Base-by-base conservation (phyloP, 2,329 filamentous ascomycete species). In the Penicillium sp. region DNA sequence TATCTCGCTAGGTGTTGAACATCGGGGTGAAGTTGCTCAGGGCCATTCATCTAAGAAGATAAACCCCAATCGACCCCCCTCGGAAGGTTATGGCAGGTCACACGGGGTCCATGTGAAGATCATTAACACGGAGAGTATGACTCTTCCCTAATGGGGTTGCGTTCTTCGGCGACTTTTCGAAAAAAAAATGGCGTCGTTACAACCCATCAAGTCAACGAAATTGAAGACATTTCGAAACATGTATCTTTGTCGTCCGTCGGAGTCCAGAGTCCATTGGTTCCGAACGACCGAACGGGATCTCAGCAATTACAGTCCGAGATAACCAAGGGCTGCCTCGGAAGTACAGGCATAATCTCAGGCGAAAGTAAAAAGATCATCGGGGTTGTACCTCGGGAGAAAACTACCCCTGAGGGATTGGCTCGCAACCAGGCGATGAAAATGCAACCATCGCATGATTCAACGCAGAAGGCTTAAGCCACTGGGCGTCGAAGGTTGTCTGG, bases 51-150 rank as follows among this genome's bases (percentile, higher is more conserved):
- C 31, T 15, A 31, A 23, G 8, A 29, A 31, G 15, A 38, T 9
- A n/a, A 51, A n/a, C 17, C 10, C 31, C 27, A 31, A 40, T 23
- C 25, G 15, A 46, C 9, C 17, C 17, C n/a, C 17, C 10, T 54
- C 52, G 43, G 45, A 40, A 50, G 35, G 43, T 54, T 31, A 48
- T 31, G 42, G 33, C 19, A 35, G 27, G 41, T 54, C 35, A 42
- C 35, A 48, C 38, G 29, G 40, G 23, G 48, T 4, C 25, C 38
- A 45, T 52, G 31, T 45, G 40, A 50, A 38, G 15, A 37, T 50
- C 37, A n/a, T 49, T 31, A 1, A 29, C 15, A 31, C 52, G 43
- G 52, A 49, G 15, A 49, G 53, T 55, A 54, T 46, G 25, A 31
- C 19, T 38, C 40, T 4, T 50, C 51, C 33, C 15, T 29, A 15